Percentiles rank a stretch among this genome's conserved stretches.
Conservation (phyloP, 148 eudicot species). For the Pouteria glomerata region DNA sequence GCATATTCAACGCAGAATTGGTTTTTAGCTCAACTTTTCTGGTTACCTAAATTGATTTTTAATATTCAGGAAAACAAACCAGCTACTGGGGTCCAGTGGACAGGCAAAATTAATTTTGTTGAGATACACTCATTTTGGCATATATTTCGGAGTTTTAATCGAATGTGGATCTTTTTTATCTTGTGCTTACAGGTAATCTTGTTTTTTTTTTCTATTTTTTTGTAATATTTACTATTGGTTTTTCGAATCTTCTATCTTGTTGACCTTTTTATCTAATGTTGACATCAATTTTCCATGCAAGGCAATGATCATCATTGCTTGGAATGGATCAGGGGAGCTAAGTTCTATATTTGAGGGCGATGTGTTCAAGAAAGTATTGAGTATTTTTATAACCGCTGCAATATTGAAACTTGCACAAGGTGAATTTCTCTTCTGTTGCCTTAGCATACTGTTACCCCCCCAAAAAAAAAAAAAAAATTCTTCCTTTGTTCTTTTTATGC, state of each 20-base stretch:
- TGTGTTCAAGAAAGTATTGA: slow-evolving; percentile 50
- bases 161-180: slow-evolving; percentile 70
- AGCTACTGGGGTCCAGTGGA: slow-evolving; percentile 36
- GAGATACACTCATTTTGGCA: slow-evolving; percentile 71
- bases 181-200: slow-evolving; percentile 50
- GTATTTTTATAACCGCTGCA: slow-evolving; percentile 62
- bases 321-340: slow-evolving; percentile 51
- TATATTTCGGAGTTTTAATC: slow-evolving; percentile 61
- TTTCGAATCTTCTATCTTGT: not conserved
- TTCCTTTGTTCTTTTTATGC: no score
- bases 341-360: slow-evolving; percentile 37
- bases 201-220: not conserved
- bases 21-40: not conserved
- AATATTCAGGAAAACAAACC: slow-evolving; percentile 34
- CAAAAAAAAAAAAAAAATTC: not conserved
- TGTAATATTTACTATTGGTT: not conserved
- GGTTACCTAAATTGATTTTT: no score
- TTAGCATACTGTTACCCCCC: not conserved
- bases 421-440: slow-evolving; percentile 7
- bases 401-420: slow-evolving; percentile 53
- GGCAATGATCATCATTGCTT: slow-evolving; percentile 71
- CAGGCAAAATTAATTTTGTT: slow-evolving; percentile 57
- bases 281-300: slow-evolving; percentile 12
- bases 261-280: slow-evolving; percentile 8
- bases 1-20: not conserved